Evolutionary conservation across 148 eudicot genomes (phyloP).

Genomic region (Vaccinium macrocarpon): DNA sequence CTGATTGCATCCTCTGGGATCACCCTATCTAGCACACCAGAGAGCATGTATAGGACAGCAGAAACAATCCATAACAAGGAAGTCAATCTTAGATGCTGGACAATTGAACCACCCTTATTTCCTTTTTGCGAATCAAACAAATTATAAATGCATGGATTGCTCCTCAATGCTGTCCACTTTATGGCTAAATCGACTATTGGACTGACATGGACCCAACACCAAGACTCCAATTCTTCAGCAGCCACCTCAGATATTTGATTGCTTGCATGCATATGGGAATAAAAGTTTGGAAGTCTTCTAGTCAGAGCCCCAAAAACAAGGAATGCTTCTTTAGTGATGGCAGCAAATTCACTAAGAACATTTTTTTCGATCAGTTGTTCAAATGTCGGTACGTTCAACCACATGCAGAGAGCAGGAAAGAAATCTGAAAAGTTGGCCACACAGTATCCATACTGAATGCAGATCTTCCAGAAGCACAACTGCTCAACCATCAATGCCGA

Average conservation of each 20-base stretch:
- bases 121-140: slow-evolving; percentile 30
- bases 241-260: slow-evolving; percentile 28
- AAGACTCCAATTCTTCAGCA: slow-evolving; percentile 40
- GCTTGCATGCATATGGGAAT: slow-evolving; percentile 24
- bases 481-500: slow-evolving; percentile 76
- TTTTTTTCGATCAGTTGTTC: slow-evolving; percentile 48
- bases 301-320: slow-evolving; percentile 65
- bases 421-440: slow-evolving; percentile 62
- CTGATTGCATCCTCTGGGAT: slow-evolving; percentile 45
- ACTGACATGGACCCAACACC: slow-evolving; percentile 76
- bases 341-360: slow-evolving; percentile 57
- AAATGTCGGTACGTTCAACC: slow-evolving; percentile 67
- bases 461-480: slow-evolving; percentile 87
- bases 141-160: slow-evolving; percentile 32
- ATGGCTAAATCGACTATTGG: slow-evolving; percentile 72
- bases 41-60: slow-evolving; percentile 66
- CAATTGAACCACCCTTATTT: slow-evolving; percentile 16
- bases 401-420: slow-evolving; percentile 69
- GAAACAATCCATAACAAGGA: slow-evolving; percentile 71
- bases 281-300: slow-evolving; percentile 60
- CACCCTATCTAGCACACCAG: slow-evolving; percentile 53
- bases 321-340: slow-evolving; percentile 61
- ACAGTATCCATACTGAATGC: slow-evolving; percentile 62
- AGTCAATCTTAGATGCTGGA: slow-evolving; percentile 25
- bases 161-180: slow-evolving; percentile 54